These are phyloP conservation scores for Marvania coccoides DNA, from an alignment of 139 green algal genomes.

Conservation along the genomic window DNA sequence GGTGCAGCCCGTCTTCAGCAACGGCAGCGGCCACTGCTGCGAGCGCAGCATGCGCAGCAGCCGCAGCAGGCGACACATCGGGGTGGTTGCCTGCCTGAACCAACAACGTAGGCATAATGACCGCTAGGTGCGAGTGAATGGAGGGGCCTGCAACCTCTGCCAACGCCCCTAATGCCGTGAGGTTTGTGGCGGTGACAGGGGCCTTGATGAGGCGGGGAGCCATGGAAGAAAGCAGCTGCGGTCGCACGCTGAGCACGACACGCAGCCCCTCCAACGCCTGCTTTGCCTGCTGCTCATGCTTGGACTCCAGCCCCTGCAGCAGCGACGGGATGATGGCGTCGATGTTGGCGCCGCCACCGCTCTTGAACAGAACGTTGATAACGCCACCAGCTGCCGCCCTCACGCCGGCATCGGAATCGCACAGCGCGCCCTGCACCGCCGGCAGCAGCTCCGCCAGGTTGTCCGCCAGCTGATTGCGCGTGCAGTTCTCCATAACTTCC, in stretches of 20 bases:
- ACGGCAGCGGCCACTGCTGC: slow-evolving; percentile 20
- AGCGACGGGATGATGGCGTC: slow-evolving; percentile 77
- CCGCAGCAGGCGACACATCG: background rate
- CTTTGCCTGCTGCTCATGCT: slow-evolving; percentile 1
- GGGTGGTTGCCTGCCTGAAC: slow-evolving; percentile 15
- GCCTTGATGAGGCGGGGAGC: slow-evolving; percentile 66
- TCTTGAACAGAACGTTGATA: slow-evolving; percentile 84
- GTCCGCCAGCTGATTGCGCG: slow-evolving; percentile 57
- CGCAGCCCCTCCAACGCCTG: slow-evolving; percentile 75
- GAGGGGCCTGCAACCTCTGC: slow-evolving; percentile 57
- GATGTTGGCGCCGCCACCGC: slow-evolving; percentile 48
- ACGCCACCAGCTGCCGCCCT: slow-evolving; percentile 67
- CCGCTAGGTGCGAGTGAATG: slow-evolving; percentile 58
- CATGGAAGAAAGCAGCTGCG: slow-evolving; percentile 63
- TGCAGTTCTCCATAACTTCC: slow-evolving; percentile 77
- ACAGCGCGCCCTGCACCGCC: slow-evolving; percentile 74
- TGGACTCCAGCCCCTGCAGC: slow-evolving; percentile 51
- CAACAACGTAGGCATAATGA: slow-evolving; percentile 66
- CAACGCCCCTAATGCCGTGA: slow-evolving; percentile 63
- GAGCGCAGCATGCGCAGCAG: slow-evolving; percentile 26
- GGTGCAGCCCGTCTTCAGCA: slow-evolving; percentile 62
- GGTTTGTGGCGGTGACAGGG: slow-evolving; percentile 37
- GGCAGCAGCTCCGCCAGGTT: slow-evolving; percentile 79
- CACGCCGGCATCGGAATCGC: slow-evolving; percentile 63
- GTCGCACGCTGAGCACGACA: slow-evolving; percentile 75